Conservation (phyloP, 1,284 basidiomycete species). For the Ceratorhiza oryzae-sativae region DNA sequence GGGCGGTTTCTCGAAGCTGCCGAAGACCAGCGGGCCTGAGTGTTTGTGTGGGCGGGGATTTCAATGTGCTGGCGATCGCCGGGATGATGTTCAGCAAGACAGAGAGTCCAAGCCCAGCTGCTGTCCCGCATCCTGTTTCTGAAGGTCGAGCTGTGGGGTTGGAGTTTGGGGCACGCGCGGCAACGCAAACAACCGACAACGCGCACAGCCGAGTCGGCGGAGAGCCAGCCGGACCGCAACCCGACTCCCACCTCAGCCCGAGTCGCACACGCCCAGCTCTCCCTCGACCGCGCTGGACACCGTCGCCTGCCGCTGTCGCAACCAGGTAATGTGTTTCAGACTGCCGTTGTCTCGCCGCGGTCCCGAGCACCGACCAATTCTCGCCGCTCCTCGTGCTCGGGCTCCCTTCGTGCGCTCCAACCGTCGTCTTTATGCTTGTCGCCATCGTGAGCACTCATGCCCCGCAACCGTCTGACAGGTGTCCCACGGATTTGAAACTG, state of each 20-base stretch:
- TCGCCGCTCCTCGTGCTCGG: conserved; percentile 3
- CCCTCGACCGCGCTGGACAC: background rate
- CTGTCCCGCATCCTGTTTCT: background rate
- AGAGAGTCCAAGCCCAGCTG: background rate
- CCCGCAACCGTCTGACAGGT: background rate
- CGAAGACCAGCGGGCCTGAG: conserved; percentile 15
- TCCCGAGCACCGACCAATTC: background rate
- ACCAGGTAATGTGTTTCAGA: conserved; percentile 19
- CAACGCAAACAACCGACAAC: conserved; percentile 18
- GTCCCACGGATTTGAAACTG: conserved; percentile 13
- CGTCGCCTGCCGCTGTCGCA: background rate
- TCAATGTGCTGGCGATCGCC: conserved; percentile 8
- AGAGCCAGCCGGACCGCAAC: background rate
- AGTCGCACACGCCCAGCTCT: background rate
- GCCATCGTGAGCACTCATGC: background rate
- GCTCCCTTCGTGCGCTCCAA: background rate
- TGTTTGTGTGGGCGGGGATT: background rate
- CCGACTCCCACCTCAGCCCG: conserved; percentile 16
- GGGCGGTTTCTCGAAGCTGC: background rate
- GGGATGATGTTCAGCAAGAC: background rate
- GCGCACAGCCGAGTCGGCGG: conserved; percentile 14
- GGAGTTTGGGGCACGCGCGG: background rate
- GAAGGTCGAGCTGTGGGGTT: background rate
- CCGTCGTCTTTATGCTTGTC: background rate
- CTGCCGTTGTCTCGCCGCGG: background rate